Evolutionary conservation across 2,329 filamentous ascomycete species (phyloP).

Genomic region (Remersonia thermophila): DNA sequence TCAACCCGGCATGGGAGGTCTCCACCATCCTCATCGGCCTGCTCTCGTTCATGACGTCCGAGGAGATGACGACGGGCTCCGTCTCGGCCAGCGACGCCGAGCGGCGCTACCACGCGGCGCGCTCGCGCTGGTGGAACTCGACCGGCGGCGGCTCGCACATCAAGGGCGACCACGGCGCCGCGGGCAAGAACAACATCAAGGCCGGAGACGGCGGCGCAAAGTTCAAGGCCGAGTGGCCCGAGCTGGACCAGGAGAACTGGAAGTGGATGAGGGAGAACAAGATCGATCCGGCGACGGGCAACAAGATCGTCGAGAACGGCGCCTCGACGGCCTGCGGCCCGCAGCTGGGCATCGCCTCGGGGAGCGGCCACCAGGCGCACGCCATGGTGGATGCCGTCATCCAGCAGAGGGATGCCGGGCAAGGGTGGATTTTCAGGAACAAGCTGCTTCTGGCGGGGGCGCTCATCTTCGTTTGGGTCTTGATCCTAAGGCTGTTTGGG

Average conservation of each 20-base stretch:
- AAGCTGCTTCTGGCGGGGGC: constrained; percentile 62
- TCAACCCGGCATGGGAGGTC: constrained; percentile 98
- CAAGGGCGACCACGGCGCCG: constrained; percentile 33
- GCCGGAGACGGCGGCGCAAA: constrained; percentile 85
- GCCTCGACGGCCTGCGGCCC: constrained; percentile 29
- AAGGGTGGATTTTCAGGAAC: constrained; percentile 71
- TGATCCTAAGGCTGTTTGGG: constrained; percentile 64
- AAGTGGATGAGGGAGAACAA: constrained; percentile 77
- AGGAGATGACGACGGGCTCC: constrained; percentile 95
- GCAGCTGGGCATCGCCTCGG: constrained; percentile 47
- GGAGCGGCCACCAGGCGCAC: constrained; percentile 52
- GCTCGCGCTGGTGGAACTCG: constrained; percentile 91
- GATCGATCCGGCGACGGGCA: constrained; percentile 67
- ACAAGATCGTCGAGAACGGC: constrained; percentile 34
- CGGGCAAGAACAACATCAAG: constrained; percentile 67
- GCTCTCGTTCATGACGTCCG: constrained; percentile 93
- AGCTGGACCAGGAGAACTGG: constrained; percentile 80
- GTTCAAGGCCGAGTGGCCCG: constrained; percentile 81
- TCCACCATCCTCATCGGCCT: constrained; percentile 91
- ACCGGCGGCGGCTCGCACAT: constrained; percentile 71
- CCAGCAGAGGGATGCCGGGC: constrained; percentile 66
- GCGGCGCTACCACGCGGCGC: constrained; percentile 61
- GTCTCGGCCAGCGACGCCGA: constrained; percentile 67
- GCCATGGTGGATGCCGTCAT: constrained; percentile 64
- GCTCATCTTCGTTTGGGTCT: constrained; percentile 67